Percentiles rank a stretch among this genome's conserved stretches.
Evolutionary conservation across 2,329 filamentous ascomycete species (phyloP).

Genomic region (Colletotrichum tamarilloi): DNA sequence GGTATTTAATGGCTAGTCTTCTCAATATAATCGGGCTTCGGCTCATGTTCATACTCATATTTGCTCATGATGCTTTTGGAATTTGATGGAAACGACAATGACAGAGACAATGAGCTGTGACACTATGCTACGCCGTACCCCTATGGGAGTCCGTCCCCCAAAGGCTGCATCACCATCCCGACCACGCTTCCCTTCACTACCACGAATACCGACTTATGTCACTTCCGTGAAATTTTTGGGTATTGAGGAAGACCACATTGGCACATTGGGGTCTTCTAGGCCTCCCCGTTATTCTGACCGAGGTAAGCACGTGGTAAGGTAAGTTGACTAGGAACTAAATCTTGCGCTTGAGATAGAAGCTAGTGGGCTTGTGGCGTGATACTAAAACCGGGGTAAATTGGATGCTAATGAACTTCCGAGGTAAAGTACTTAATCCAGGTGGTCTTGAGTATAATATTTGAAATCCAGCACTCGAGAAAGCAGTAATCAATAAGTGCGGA

Average conservation of each 20-base stretch:
- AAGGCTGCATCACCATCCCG: too few species aligned
- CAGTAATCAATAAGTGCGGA: neutral
- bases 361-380: neutral
- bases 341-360: neutral
- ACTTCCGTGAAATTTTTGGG: neutral
- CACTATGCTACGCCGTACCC: too few species aligned
- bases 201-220: neutral
- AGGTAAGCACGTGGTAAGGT: neutral
- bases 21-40: neutral
- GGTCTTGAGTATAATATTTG: neutral
- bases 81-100: neutral
- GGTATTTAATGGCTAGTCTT: constrained; percentile 27
- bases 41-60: neutral
- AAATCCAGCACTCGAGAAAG: neutral
- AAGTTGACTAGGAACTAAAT: neutral
- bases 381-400: neutral
- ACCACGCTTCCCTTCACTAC: neutral
- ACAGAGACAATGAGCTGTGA: too few species aligned
- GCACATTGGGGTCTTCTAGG: too few species aligned
- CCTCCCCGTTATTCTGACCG: too few species aligned
- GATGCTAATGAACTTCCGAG: neutral
- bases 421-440: neutral
- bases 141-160: too few species aligned
- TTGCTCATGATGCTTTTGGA: neutral
- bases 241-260: too few species aligned